Conservation (phyloP, 202 grass and related monocot species). For the Bolboschoenoplectus hybrid region DNA sequence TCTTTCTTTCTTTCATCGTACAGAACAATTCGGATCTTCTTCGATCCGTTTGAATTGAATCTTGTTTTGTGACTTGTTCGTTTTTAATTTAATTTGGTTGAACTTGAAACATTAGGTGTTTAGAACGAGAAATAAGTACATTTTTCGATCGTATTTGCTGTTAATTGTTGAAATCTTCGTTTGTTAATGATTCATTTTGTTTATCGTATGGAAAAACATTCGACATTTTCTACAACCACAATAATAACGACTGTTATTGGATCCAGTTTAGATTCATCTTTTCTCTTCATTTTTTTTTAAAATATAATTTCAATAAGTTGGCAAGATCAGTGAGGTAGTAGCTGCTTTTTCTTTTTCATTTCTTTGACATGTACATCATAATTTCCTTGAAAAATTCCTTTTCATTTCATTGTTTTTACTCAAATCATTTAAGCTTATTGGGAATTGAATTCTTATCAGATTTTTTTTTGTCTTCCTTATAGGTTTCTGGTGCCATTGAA, state of each 20-base stretch:
- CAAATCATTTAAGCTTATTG: background rate
- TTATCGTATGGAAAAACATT: background rate
- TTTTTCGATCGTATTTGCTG: background rate
- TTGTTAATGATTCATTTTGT: conserved; percentile 20
- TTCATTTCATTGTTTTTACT: background rate
- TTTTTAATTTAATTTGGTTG: too few relatives aligned
- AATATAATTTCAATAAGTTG: background rate
- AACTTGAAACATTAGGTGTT: background rate
- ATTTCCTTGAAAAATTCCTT: background rate
- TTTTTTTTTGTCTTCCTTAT: background rate
- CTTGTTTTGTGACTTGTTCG: background rate
- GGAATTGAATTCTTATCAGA: conserved; percentile 6
- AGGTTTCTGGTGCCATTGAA: conserved; percentile 9
- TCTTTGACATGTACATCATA: background rate
- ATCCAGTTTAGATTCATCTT: background rate
- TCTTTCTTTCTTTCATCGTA: background rate
- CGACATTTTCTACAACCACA: background rate
- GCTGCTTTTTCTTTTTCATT: background rate
- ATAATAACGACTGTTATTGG: background rate
- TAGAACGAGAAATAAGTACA: background rate
- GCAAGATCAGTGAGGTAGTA: conserved; percentile 3
- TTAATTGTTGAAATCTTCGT: background rate
- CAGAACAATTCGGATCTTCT: conserved; percentile 16
- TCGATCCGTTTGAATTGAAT: background rate
- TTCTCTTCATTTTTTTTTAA: background rate